Evolutionary conservation across 495 filamentous ascomycete species (phyloP).

Genomic region (Aspergillus avenaceus): DNA sequence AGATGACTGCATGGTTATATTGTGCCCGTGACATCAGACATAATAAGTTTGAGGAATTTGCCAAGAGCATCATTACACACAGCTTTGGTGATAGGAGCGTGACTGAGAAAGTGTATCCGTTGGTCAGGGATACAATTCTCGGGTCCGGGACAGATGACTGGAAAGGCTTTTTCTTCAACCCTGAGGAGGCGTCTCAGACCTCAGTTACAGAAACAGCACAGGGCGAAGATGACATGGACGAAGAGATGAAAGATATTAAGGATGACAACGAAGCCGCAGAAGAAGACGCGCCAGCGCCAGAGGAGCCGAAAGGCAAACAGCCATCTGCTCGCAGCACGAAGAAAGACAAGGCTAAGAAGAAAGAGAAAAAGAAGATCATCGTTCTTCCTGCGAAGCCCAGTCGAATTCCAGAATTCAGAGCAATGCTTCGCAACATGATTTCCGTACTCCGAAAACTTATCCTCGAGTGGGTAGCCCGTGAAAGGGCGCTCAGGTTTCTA

Average conservation of each 20-base stretch:
- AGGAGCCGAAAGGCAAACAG: too few species aligned
- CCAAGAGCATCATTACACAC: conserved; percentile 15
- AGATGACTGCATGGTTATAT: conserved; percentile 33
- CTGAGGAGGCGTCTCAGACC: not conserved
- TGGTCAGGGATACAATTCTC: conserved; percentile 12
- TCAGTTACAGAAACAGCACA: not conserved
- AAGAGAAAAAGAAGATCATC: not conserved
- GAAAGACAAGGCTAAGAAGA: not conserved
- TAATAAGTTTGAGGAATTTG: conserved; percentile 22
- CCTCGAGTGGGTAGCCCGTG: conserved; percentile 25
- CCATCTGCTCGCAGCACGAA: too few species aligned
- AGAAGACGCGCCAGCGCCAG: too few species aligned
- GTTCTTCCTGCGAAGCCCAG: conserved; percentile 9
- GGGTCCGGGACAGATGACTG: conserved; percentile 20
- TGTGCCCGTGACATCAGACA: conserved; percentile 10
- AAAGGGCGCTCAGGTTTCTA: conserved; percentile 30
- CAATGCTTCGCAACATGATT: conserved; percentile 19
- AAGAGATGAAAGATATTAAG: too few species aligned
- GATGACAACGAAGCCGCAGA: too few species aligned
- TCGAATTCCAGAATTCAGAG: conserved; percentile 11
- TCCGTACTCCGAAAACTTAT: conserved; percentile 21
- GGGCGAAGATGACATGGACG: too few species aligned
- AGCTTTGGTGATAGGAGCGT: conserved; percentile 24
- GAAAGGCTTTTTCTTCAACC: conserved; percentile 15
- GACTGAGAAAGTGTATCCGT: conserved; percentile 8